These are phyloP conservation scores for Amniculicola lignicola DNA, from an alignment of 495 filamentous ascomycete genomes.

Conservation along the genomic window DNA sequence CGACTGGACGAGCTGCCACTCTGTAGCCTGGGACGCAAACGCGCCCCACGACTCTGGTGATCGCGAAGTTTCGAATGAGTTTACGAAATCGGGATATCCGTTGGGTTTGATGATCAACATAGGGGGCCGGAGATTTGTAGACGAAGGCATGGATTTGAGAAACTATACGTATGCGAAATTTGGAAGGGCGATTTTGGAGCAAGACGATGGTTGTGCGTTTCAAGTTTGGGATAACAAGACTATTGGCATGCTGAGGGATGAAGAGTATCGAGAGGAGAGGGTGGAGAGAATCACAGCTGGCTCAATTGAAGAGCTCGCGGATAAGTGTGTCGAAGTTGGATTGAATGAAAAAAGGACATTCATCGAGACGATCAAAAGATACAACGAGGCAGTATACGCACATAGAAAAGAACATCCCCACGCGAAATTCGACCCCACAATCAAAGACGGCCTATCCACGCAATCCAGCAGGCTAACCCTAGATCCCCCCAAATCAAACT, in stretches of 20 bases:
- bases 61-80: conserved; percentile 56
- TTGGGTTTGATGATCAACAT: conserved; percentile 61
- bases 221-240: conserved; percentile 59
- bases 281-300: conserved; percentile 50
- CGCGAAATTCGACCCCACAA: conserved; percentile 51
- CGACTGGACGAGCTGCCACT: conserved; percentile 62
- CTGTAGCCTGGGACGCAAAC: conserved; percentile 61
- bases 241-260: conserved; percentile 48
- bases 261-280: conserved; percentile 57
- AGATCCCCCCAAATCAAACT: conserved; percentile 57
- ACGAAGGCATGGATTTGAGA: conserved; percentile 60
- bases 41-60: conserved; percentile 51
- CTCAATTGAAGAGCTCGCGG: conserved; percentile 53
- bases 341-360: conserved; percentile 46
- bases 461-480: conserved; percentile 44
- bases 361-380: conserved; percentile 49
- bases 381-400: conserved; percentile 51
- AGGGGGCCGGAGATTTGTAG: conserved; percentile 57
- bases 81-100: conserved; percentile 65
- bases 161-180: conserved; percentile 66
- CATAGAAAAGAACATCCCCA: conserved; percentile 43
- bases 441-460: conserved; percentile 57
- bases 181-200: conserved; percentile 53
- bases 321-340: conserved; percentile 46
- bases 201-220: conserved; percentile 56